phyloP scores from a whole-genome alignment of 148 eudicot species.

The Vaccinium corymbosum region DNA sequence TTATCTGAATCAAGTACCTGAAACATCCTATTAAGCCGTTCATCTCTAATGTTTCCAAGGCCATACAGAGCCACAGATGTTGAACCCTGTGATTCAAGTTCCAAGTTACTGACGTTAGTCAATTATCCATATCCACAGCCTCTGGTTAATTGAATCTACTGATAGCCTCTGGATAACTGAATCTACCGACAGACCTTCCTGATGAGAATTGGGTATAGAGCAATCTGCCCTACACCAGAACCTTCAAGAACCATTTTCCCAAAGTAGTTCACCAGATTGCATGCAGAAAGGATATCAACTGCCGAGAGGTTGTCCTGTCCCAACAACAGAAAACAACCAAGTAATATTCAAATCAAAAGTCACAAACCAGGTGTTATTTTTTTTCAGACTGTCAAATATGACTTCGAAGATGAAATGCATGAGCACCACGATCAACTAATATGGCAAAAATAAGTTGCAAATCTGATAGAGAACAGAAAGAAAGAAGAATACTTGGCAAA shows the following conservation, averaged over 20 bases:
- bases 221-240: conserved; percentile 97
- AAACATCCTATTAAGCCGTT: conserved; percentile 97
- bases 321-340: conserved; percentile 14
- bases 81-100: conserved; percentile 53
- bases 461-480: not conserved
- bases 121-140: not conserved
- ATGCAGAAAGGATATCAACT: conserved; percentile 93
- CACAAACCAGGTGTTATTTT: not conserved
- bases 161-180: conserved; percentile 10
- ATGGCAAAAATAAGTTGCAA: not conserved
- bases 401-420: not conserved
- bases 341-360: not conserved
- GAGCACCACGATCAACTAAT: not conserved
- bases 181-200: conserved; percentile 56
- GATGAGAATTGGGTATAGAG: conserved; percentile 83
- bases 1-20: conserved; percentile 46
- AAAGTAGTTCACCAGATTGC: conserved; percentile 97
- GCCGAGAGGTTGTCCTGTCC: conserved; percentile 98
- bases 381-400: not conserved
- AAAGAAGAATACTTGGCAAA: not conserved
- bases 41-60: conserved; percentile 97
- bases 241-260: conserved; percentile 98
- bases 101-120: conserved; percentile 2
- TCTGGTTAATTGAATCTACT: conserved; percentile 11
- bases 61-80: conserved; percentile 96